Percentiles rank a stretch among this genome's conserved stretches.
These are phyloP conservation scores for Trypanosoma rangeli DNA, from an alignment of 208 protist species.

Conservation along the genomic window DNA sequence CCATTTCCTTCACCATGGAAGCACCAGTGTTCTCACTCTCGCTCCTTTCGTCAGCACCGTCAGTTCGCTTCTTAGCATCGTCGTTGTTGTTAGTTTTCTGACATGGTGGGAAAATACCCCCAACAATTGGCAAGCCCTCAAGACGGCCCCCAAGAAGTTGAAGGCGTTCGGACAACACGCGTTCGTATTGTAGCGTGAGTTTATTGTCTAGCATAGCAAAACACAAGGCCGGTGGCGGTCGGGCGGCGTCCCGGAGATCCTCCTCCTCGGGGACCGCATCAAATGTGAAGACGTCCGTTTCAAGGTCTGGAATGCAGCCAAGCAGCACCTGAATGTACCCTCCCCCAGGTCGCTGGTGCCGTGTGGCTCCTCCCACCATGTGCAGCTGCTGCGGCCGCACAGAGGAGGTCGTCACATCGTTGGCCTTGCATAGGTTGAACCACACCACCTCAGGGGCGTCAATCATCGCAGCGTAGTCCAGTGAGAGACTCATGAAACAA, in stretches of 20 bases:
- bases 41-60: background rate
- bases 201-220: slow-evolving; percentile 69
- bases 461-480: slow-evolving; percentile 81
- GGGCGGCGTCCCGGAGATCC: slow-evolving; percentile 43
- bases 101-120: slow-evolving; percentile 75
- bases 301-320: slow-evolving; percentile 78
- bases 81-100: slow-evolving; percentile 3
- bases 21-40: slow-evolving; percentile 2
- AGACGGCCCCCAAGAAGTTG: slow-evolving; percentile 45
- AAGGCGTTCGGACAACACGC: slow-evolving; percentile 55
- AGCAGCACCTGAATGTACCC: slow-evolving; percentile 85
- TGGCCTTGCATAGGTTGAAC: slow-evolving; percentile 76
- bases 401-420: slow-evolving; percentile 61
- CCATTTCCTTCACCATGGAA: slow-evolving; percentile 29
- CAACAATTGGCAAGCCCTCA: slow-evolving; percentile 53
- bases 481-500: slow-evolving; percentile 77
- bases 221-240: slow-evolving; percentile 51
- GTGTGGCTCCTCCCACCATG: slow-evolving; percentile 78
- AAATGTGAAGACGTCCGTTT: slow-evolving; percentile 80
- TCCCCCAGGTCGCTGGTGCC: slow-evolving; percentile 74
- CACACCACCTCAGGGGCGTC: slow-evolving; percentile 87
- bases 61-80: background rate
- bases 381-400: slow-evolving; percentile 70
- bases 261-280: slow-evolving; percentile 64
- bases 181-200: slow-evolving; percentile 75